Evolutionary conservation across 2,329 filamentous ascomycete genomes (phyloP).

Genomic region (Colletotrichum euphorbiae): DNA sequence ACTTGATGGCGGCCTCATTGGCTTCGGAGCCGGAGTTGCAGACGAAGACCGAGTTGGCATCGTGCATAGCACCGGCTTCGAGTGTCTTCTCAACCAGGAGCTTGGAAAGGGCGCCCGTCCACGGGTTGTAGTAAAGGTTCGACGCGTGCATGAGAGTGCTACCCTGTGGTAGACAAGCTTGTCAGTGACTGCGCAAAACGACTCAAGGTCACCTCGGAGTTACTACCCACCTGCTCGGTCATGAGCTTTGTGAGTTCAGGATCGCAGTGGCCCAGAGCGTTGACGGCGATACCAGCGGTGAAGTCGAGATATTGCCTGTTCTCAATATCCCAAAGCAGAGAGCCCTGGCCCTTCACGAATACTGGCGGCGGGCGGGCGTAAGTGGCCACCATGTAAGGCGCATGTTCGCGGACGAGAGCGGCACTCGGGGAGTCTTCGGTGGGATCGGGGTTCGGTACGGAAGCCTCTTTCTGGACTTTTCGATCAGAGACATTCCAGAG

Average conservation of each 20-base stretch:
- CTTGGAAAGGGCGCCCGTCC: conserved; percentile 91
- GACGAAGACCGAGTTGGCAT: conserved; percentile 84
- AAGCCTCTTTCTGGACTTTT: conserved; percentile 46
- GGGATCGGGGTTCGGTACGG: conserved; percentile 77
- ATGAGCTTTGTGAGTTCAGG: conserved; percentile 80
- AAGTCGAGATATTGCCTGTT: conserved; percentile 92
- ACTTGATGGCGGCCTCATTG: conserved; percentile 98
- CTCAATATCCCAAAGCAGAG: conserved; percentile 90
- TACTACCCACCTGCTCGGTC: conserved; percentile 74
- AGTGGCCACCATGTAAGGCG: conserved; percentile 93
- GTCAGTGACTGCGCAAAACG: conserved; percentile 26
- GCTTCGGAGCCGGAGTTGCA: conserved; percentile 98
- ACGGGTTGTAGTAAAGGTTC: conserved; percentile 97
- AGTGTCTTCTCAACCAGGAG: conserved; percentile 84
- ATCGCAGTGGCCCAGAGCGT: conserved; percentile 91
- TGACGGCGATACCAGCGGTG: conserved; percentile 96
- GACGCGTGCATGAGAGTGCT: conserved; percentile 89
- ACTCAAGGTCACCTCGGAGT: conserved; percentile 32
- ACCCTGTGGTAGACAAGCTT: conserved; percentile 56
- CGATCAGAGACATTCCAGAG: neutral
- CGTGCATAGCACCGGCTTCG: conserved; percentile 83
- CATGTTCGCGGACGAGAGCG: conserved; percentile 78
- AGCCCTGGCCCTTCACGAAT: conserved; percentile 88
- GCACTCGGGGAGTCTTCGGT: conserved; percentile 78
- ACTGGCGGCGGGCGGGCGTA: conserved; percentile 92